Base-by-base conservation (phyloP, 2,329 filamentous ascomycete genomes). In the Colletotrichum sp. region DNA sequence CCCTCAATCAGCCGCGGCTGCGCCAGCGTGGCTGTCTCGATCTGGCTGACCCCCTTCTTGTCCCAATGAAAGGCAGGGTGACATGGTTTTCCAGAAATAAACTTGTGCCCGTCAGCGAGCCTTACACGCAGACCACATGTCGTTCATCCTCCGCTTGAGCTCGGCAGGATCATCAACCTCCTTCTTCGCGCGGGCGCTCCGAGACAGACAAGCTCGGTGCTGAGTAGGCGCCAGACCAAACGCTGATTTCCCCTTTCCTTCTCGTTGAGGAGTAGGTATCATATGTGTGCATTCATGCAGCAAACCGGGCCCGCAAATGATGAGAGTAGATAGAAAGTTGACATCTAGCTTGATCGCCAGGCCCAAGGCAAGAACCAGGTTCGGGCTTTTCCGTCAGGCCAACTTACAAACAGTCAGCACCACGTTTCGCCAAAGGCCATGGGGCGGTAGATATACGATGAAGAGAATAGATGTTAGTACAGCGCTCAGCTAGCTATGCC, bases 401-500 rank as follows among this genome's bases (percentile, higher is more conserved):
- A 52, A 52, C n/a, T 52, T 52, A 12, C n/a, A 52, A 52, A 16
- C 44, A 52, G n/a, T n/a, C n/a, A 7, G 44, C 44, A 52, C n/a
- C n/a, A 52, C n/a, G 44, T 22, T 52, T 52, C 57, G 57, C 30
- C 57, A 29, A 15, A n/a, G 59, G 30, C 9, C 59, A 63, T 32
- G 6, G 12, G 16, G 32, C 30, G 30, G n/a, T n/a, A 29, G 11
- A 34, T 8, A 36, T 36, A 32, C 30, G 32, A 34, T 63, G 22
- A 66, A 69, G 39, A 55, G 32, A 32, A 64, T 55, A 32, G 25
- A 69, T 74, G n/a, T 74, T 69, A 49, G 44, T 76, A 76, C 74
- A 76, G 71, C 61, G 49, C 59, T 22, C 59, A 73, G 65, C 70
- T 74, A 76, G 66, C 70, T 55, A 63, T 52, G 68, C 44, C 39